Evolutionary conservation across 176 grass and related monocot genomes (phyloP), one percentile per base, ranked within the genome.

Genomic region (Alopecurus myosuroides): DNA sequence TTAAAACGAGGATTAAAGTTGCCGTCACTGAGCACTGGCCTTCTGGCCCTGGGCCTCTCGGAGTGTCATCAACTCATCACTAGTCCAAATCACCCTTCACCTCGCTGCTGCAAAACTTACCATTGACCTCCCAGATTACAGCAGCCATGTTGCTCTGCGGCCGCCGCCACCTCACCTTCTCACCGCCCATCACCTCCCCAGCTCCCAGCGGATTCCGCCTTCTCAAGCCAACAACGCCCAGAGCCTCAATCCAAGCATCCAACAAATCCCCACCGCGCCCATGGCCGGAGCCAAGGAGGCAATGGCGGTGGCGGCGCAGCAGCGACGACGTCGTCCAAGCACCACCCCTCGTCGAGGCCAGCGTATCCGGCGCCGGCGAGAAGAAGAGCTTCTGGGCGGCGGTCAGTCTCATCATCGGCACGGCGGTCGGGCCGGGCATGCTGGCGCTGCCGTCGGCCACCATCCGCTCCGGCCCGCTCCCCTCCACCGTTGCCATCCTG

Each of bases 311-410:
- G 79, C 84, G 44, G 44, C 13, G 79, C 81, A 31, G 66, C 83
- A 7, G 1, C 36, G 13, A 22, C 77, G 77, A 49, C 13, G 71
- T 28, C 9, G 10, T 29, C 20, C 73, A 48, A 37, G 26, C 25
- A 6, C 9, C 36, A 22, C 50, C 42, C 17, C 23, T 48, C 6
- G 9, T 44, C 31, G 34, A 64, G 6, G 26, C 5, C 3, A 17
- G 2, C 8, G 9, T 37, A 13, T 6, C 4, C 4, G 37, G 35
- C 6, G 18, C 2, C 5, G 55, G 20, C 15, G 85, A 37, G 0
- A 85, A 84, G 20, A 94, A 91, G 84, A 97, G 71, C 81, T 97
- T 97, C 84, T 97, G 88, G 95, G 92, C 64, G 25, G 95, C 90
- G 26, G 92, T 94, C 36, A 87, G 88, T 55, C 85, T 97, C 74